Conservation (phyloP, 179 eudicot species). For the Heliamphora pulchella region DNA sequence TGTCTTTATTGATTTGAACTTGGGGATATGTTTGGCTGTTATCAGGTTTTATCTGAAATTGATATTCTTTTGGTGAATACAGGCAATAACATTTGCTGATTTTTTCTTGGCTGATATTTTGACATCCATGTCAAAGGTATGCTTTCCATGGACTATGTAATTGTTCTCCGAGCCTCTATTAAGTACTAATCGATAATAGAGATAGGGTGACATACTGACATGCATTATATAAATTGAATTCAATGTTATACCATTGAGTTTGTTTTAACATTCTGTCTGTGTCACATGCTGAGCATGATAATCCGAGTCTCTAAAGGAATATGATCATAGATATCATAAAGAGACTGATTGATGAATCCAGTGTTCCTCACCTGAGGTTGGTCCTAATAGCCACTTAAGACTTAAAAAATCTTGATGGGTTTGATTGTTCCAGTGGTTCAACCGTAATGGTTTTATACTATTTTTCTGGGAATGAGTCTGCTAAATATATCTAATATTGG, state of each 20-base stretch:
- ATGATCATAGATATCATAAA: background rate
- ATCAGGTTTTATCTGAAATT: background rate
- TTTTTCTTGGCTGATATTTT: conserved; percentile 96
- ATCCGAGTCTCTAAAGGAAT: background rate
- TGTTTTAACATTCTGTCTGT: background rate
- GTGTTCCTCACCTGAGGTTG: background rate
- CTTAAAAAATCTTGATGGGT: background rate
- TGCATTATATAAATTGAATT: background rate
- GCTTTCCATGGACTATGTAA: conserved; percentile 11
- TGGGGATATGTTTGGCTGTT: no score
- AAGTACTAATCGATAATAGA: background rate
- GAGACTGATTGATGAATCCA: no score
- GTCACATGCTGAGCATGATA: background rate
- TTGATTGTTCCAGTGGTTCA: background rate
- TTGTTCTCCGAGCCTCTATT: background rate
- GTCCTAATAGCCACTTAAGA: background rate
- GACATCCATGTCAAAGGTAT: conserved; percentile 97
- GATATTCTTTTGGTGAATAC: conserved; percentile 28
- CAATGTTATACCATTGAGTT: background rate
- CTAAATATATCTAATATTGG: background rate
- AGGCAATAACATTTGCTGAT: conserved; percentile 94
- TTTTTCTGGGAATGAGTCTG: background rate
- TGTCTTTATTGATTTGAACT: no score
- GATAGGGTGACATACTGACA: no score
- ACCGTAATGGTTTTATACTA: background rate